Conservation (phyloP, 352 stramenopile genomes). For the Phytophthora foliorum region DNA sequence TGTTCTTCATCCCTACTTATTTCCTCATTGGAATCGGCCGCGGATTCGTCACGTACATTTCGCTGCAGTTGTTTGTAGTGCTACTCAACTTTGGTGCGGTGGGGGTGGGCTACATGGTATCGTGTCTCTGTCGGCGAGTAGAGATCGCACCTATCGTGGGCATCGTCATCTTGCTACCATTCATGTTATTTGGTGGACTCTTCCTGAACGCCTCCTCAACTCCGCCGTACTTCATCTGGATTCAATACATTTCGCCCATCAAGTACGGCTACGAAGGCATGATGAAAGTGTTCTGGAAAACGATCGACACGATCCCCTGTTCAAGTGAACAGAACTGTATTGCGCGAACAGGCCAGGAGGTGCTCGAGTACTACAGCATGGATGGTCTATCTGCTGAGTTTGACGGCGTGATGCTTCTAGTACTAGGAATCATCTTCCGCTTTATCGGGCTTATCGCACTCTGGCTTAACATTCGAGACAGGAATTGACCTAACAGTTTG, state of each 20-base stretch:
- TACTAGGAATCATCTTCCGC: conserved; percentile 47
- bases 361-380: conserved; percentile 60
- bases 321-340: conserved; percentile 34
- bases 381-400: conserved; percentile 26
- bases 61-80: conserved; percentile 47
- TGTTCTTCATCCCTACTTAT: conserved; percentile 50
- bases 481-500: too few species aligned
- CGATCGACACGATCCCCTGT: conserved; percentile 50
- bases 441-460: conserved; percentile 46
- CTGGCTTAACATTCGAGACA: conserved; percentile 40
- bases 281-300: conserved; percentile 58
- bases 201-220: conserved; percentile 53
- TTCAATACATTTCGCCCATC: conserved; percentile 69
- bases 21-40: conserved; percentile 56
- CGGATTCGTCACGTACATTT: conserved; percentile 45
- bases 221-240: conserved; percentile 61
- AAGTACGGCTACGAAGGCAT: conserved; percentile 60
- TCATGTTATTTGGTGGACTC: conserved; percentile 59
- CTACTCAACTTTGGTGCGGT: conserved; percentile 43
- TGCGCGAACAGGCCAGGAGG: conserved; percentile 35
- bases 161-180: conserved; percentile 55
- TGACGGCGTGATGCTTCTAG: conserved; percentile 44
- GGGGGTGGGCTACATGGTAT: conserved; percentile 53
- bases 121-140: conserved; percentile 37
- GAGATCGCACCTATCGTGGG: conserved; percentile 53